phyloP scores from a whole-genome alignment of 1,284 basidiomycete genomes.

The Erythrobasidium hasegawianum region DNA sequence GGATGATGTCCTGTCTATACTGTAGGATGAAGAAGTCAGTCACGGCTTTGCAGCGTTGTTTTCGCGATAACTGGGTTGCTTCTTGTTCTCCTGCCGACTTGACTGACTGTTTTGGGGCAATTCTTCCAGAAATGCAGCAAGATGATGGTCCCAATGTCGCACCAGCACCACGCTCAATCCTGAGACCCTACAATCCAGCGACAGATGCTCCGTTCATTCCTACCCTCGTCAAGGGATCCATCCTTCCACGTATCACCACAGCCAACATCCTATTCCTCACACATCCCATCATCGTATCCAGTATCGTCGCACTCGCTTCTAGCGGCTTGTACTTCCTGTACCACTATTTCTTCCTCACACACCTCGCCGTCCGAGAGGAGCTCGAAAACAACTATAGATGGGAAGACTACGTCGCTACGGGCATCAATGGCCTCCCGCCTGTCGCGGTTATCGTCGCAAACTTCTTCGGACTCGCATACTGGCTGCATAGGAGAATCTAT shows the following conservation, averaged over 20 bases:
- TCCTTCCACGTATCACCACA: conserved; percentile 34
- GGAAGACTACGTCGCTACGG: conserved; percentile 20
- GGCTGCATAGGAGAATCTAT: conserved; percentile 15
- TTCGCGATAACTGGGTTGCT: too few relatives aligned
- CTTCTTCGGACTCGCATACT: conserved; percentile 16
- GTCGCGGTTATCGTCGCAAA: conserved; percentile 13
- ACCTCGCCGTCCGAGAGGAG: conserved; percentile 10
- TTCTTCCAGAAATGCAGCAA: not conserved
- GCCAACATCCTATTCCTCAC: conserved; percentile 30
- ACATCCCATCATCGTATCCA: conserved; percentile 6
- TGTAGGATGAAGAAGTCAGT: not conserved
- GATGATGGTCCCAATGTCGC: not conserved
- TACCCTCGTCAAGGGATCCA: conserved; percentile 22
- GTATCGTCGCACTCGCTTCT: conserved; percentile 14
- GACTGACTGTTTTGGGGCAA: not conserved
- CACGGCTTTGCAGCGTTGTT: too few relatives aligned
- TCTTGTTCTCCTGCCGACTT: not conserved
- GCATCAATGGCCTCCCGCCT: conserved; percentile 13
- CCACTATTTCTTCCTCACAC: conserved; percentile 14
- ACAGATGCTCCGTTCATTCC: conserved; percentile 12
- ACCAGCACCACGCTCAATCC: conserved; percentile 13
- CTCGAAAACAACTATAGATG: conserved; percentile 4
- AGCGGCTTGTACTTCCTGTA: conserved; percentile 8
- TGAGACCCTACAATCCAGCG: conserved; percentile 17
- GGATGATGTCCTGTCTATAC: too few relatives aligned